Evolutionary conservation across 1,284 basidiomycete species (phyloP), one percentile per base, ranked within the genome.

Genomic region (Afroboletus lepidellus): DNA sequence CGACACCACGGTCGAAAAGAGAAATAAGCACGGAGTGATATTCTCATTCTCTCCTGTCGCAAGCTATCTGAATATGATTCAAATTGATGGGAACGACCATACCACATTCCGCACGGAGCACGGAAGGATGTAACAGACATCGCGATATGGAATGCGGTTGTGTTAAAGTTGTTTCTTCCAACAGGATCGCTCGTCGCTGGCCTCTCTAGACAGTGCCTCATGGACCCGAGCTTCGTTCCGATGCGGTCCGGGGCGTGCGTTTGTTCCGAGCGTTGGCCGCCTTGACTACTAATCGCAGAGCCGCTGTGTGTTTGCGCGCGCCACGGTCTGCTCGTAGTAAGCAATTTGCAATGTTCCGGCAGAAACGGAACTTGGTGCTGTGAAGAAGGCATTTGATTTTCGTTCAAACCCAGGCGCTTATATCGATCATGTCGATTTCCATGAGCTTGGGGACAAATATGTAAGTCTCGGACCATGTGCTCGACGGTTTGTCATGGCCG

Each of bases 81-180:
- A 16, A 27, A 21, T 33, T 46, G 34, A 37, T 37, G 21, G 18
- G 34, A 25, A 20, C 8, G 43, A 44, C 30, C 15, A 23, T 25
- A 5, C 23, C 34, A n/a, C 16, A 21, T 15, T 41, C 12, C 38
- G 34, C 29, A 55, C 27, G 51, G 39, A 44, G 24, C 36, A 25
- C 30, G 25, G 25, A 30, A 38, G 23, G 33, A 43, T 58, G 36
- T 36, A 38, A 23, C 9, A 29, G 8, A 43, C 36, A 48, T 46
- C 34, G 51, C 59, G n/a, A 48, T 57, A 45, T 55, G 53, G 54
- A 58, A 55, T 47, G 18, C 43, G 30, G 27, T 53, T 18, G 33
- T 41, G 48, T 34, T 16, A 30, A 48, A 51, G 53, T 48, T 55
- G 41, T 34, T 43, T 27, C 49, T 48, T 43, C 64, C 64, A 24